Evolutionary conservation across 2,329 filamentous ascomycete genomes (phyloP).

Genomic region (Diaporthe citrichinensis): DNA sequence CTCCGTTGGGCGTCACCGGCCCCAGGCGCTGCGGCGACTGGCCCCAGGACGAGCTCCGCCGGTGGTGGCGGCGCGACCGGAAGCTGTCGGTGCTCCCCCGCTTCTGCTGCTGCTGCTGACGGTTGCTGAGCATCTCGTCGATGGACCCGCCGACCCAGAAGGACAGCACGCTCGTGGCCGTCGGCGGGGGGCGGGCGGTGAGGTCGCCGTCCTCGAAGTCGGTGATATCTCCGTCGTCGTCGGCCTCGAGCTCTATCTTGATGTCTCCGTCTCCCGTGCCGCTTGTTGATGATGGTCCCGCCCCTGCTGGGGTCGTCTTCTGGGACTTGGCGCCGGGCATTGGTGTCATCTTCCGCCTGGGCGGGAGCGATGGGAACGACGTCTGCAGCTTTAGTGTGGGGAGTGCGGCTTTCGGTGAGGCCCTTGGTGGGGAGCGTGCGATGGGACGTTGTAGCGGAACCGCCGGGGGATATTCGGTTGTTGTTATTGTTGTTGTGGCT

Average conservation of each 20-base stretch:
- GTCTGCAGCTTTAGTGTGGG: constrained; percentile 42
- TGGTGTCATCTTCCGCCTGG: constrained; percentile 34
- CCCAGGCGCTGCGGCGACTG: constrained; percentile 51
- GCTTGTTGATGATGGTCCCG: not conserved
- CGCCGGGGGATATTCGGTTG: not conserved
- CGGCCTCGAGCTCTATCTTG: constrained; percentile 45
- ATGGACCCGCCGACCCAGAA: constrained; percentile 54
- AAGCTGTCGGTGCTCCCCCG: not conserved
- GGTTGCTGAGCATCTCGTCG: constrained; percentile 58
- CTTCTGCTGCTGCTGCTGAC: constrained; percentile 42
- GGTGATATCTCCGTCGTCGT: constrained; percentile 48
- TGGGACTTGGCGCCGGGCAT: constrained; percentile 23
- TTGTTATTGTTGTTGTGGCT: not conserved
- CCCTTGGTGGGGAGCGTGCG: constrained; percentile 4
- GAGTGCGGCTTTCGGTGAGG: constrained; percentile 32
- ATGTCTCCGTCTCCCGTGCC: constrained; percentile 37
- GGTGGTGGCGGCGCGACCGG: constrained; percentile 28
- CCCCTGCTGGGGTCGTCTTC: not conserved
- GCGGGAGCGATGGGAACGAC: constrained; percentile 48
- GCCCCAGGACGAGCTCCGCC: constrained; percentile 34
- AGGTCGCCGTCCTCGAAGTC: constrained; percentile 54
- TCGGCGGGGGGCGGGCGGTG: constrained; percentile 51
- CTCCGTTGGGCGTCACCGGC: constrained; percentile 70
- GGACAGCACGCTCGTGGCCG: constrained; percentile 48
- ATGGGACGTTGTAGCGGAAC: not conserved